phyloP scores from a whole-genome alignment of 2,329 filamentous ascomycete genomes.

The Penicillium fuscoglaucum region DNA sequence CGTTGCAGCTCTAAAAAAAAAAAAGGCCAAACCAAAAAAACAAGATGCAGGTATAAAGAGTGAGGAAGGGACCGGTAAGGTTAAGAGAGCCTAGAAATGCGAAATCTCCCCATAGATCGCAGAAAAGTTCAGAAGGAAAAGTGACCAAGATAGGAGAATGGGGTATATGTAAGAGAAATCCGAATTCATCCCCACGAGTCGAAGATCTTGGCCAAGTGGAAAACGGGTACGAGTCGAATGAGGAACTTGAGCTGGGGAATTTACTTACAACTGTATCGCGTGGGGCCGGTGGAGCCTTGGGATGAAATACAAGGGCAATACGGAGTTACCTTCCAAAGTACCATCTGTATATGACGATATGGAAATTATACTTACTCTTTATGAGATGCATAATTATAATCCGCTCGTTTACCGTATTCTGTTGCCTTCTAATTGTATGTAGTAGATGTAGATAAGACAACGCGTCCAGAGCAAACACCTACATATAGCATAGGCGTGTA shows the following conservation, averaged over 20 bases:
- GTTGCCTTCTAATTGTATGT: no score
- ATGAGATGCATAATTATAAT: not conserved
- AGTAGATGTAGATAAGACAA: not conserved
- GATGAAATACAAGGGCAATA: not conserved
- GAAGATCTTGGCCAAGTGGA: slow-evolving; percentile 2
- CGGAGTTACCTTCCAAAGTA: not conserved
- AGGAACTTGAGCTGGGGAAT: not conserved
- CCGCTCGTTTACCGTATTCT: not conserved
- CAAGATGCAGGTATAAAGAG: not conserved
- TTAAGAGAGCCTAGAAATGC: not conserved
- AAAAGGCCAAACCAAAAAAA: not conserved
- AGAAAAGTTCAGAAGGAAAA: not conserved
- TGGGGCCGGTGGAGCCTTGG: not conserved
- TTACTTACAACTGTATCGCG: no score
- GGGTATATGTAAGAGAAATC: slow-evolving; percentile 11
- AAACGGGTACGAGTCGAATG: slow-evolving; percentile 1
- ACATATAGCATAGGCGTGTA: no score
- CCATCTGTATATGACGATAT: not conserved
- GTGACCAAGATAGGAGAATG: not conserved
- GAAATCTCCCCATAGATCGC: slow-evolving; percentile 2
- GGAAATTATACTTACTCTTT: not conserved
- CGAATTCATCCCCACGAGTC: not conserved
- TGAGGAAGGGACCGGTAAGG: not conserved
- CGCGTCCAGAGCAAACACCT: not conserved
- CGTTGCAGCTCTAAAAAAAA: not conserved